These are phyloP conservation scores for Saksenaea vasiformis DNA, from an alignment of 371 early-diverging fungal genomes.

Conservation along the genomic window DNA sequence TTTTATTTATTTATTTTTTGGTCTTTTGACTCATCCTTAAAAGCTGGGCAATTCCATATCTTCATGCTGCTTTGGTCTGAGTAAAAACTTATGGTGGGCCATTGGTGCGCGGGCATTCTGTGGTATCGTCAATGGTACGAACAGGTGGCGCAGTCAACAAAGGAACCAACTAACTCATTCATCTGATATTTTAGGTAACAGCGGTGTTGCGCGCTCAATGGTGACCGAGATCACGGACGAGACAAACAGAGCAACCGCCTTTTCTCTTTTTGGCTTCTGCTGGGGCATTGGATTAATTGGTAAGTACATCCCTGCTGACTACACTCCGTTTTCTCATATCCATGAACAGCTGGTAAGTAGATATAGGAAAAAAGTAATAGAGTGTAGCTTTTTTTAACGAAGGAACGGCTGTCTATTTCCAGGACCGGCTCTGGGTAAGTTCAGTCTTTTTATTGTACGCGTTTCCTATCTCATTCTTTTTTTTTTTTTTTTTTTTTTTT, in stretches of 20 bases:
- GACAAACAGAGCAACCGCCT: constrained; percentile 73
- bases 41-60: constrained; percentile 71
- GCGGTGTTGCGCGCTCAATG: constrained; percentile 82
- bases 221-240: constrained; percentile 86
- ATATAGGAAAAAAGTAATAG: neutral
- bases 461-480: neutral
- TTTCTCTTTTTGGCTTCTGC: constrained; percentile 69
- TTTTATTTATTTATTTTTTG: neutral
- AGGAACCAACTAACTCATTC: neutral
- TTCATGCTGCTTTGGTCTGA: constrained; percentile 74
- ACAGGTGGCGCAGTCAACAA: neutral
- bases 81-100: constrained; percentile 67
- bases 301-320: constrained; percentile 11
- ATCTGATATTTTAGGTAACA: constrained; percentile 59
- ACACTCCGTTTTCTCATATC: neutral
- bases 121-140: constrained; percentile 77
- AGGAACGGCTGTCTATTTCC: neutral
- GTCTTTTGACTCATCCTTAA: neutral
- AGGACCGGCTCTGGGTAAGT: constrained; percentile 1
- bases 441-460: neutral
- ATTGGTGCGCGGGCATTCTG: constrained; percentile 68
- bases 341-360: constrained; percentile 21
- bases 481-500: constrained; percentile 7
- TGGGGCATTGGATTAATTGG: constrained; percentile 71
- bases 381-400: neutral